Conservation (phyloP, 83 land plant species). For the Larix sibirica region DNA sequence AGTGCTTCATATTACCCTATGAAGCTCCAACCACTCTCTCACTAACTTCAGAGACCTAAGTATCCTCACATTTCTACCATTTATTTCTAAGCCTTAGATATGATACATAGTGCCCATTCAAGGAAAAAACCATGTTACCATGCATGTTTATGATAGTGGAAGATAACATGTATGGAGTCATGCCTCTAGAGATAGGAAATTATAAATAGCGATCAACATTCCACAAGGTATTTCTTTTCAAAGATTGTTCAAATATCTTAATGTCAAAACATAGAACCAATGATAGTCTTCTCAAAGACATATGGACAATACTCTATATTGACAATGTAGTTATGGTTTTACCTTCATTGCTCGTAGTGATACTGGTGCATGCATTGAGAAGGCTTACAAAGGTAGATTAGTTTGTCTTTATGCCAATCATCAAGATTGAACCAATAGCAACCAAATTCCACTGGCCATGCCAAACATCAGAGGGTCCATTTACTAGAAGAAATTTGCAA, state of each 20-base stretch:
- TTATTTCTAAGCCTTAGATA: constrained; percentile 55
- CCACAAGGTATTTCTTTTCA: constrained; percentile 48
- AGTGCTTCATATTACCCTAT: constrained; percentile 80
- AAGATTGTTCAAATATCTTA: constrained; percentile 82
- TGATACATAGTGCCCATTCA: constrained; percentile 68
- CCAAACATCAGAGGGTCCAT: too few species aligned
- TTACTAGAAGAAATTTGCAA: too few species aligned
- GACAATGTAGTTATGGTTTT: too few species aligned
- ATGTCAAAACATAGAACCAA: constrained; percentile 79
- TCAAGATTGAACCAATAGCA: too few species aligned
- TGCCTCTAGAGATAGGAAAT: constrained; percentile 74
- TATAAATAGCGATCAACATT: constrained; percentile 78
- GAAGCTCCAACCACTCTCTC: constrained; percentile 65
- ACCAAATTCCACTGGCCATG: too few species aligned
- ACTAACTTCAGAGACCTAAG: constrained; percentile 77
- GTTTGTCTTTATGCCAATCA: too few species aligned
- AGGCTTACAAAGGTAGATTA: too few species aligned
- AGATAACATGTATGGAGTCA: constrained; percentile 73
- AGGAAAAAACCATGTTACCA: constrained; percentile 66
- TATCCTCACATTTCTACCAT: constrained; percentile 93
- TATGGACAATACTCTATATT: constrained; percentile 24
- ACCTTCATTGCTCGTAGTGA: too few species aligned
- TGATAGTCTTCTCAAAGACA: constrained; percentile 79
- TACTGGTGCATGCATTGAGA: too few species aligned
- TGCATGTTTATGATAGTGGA: constrained; percentile 65